Conservation (phyloP, 31 red algal genomes). For the Endocladia muricata region DNA sequence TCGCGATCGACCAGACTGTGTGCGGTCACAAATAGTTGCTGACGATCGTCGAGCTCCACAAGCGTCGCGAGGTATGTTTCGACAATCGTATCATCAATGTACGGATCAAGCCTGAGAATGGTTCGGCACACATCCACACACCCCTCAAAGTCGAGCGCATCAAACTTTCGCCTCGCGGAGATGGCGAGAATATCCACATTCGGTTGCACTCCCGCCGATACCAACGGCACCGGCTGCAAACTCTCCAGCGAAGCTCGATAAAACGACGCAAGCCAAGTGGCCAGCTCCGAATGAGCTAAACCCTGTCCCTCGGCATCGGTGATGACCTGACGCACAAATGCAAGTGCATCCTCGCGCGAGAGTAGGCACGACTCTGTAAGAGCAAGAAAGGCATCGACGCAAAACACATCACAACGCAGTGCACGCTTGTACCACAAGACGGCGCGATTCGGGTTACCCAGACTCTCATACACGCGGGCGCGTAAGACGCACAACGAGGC, state of each 20-base stretch:
- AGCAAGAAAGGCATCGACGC: constrained; percentile 55
- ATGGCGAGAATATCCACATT: constrained; percentile 19
- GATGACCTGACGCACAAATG: constrained; percentile 38
- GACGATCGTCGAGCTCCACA: constrained; percentile 52
- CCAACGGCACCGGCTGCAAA: constrained; percentile 4
- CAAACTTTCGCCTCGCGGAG: neutral
- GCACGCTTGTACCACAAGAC: constrained; percentile 62
- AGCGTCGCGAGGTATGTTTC: constrained; percentile 40
- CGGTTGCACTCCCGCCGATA: neutral
- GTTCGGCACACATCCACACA: constrained; percentile 32
- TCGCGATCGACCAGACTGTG: constrained; percentile 68
- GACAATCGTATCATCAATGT: constrained; percentile 13
- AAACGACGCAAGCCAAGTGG: constrained; percentile 25
- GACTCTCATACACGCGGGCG: constrained; percentile 31
- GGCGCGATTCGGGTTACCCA: constrained; percentile 51
- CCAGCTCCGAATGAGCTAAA: neutral
- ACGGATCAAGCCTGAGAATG: constrained; percentile 45
- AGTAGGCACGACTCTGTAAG: constrained; percentile 45
- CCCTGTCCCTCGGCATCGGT: constrained; percentile 2
- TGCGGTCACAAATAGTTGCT: constrained; percentile 71
- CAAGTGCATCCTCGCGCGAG: constrained; percentile 9
- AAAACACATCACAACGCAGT: constrained; percentile 52
- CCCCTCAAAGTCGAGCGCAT: constrained; percentile 30
- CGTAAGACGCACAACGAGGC: constrained; percentile 55
- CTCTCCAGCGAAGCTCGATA: constrained; percentile 27